Evolutionary conservation across 176 grass and related monocot species (phyloP), one percentile per base, ranked within the genome.

Genomic region (Ananas comosus): DNA sequence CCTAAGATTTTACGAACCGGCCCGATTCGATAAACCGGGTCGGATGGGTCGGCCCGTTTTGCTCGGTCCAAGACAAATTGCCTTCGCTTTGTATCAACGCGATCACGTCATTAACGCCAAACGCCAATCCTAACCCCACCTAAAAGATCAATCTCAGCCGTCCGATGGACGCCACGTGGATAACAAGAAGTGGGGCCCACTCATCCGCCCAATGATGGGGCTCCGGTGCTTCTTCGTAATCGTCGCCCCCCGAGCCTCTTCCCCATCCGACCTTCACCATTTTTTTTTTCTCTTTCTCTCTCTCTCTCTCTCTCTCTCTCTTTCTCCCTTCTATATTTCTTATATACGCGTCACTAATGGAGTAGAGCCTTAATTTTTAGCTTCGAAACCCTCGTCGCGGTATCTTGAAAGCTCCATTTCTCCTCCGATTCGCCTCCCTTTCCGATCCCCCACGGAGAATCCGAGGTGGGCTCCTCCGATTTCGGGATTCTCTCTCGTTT

Each of bases 191-290:
- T 61, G 16, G 56, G 56, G 9, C 56, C 56, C 56, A 22, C 56
- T 19, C 4, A 61, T 18, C 56, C 56, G 4, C 56, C 52, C 16
- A 56, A n/a, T n/a, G 12, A n/a, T 56, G 52, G 52, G 52, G 52
- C 52, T 54, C 1, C 52, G 19, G 63, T 50, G 19, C 33, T 50
- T 49, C 75, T 53, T 78, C 67, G 76, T 70, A 78, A 78, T 70
- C 65, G 67, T 78, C 76, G 76, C 53, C 76, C 76, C 67, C 51
- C 76, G 8, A 5, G 53, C 33, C 56, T 61, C 56, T 18, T 61
- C 56, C 17, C 2, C 56, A 61, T 18, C 13, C 10, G 17, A 9
- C 2, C 56, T 10, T 19, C n/a, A n/a, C n/a, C n/a, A n/a, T n/a
- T 19, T n/a, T n/a, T n/a, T n/a, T n/a, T n/a, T n/a, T n/a, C n/a